These are phyloP conservation scores for Diplodia mutila DNA, from an alignment of 2,329 filamentous ascomycete species.

Conservation along the genomic window DNA sequence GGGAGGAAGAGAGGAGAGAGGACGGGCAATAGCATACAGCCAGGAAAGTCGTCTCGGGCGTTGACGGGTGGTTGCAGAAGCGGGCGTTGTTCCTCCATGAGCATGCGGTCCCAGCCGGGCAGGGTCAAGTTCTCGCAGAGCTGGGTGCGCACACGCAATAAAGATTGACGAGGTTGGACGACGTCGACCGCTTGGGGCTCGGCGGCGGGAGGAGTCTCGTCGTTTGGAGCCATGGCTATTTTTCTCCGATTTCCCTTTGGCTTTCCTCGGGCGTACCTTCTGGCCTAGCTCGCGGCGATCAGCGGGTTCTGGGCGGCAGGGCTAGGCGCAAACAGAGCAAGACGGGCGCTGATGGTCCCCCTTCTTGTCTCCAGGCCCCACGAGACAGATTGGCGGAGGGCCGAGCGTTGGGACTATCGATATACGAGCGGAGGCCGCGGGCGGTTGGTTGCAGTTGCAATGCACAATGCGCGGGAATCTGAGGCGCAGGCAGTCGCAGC, in stretches of 20 bases:
- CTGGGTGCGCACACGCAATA: conserved; percentile 8
- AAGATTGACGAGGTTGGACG: neutral
- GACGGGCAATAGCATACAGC: neutral
- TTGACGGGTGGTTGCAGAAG: neutral
- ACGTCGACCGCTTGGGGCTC: neutral
- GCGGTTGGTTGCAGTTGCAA: neutral
- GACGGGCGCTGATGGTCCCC: neutral
- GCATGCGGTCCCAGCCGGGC: conserved; percentile 9
- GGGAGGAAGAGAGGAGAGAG: neutral
- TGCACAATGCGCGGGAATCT: neutral
- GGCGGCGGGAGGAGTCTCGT: neutral
- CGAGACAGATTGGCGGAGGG: conserved; percentile 11
- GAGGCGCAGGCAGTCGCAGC: conserved; percentile 20
- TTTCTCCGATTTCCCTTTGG: neutral
- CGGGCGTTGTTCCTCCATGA: conserved; percentile 20
- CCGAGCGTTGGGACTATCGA: conserved; percentile 10
- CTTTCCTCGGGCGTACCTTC: neutral
- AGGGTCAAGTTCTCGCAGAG: conserved; percentile 10
- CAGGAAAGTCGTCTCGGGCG: neutral
- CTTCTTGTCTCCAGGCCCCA: neutral
- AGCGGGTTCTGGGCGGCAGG: neutral
- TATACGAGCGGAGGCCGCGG: no score
- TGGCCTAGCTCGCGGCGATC: conserved; percentile 9
- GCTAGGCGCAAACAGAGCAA: neutral
- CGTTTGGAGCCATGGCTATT: conserved; percentile 1